A percentile compares a stretch with the other conserved stretches of the same genome.
These are phyloP conservation scores for Corymbia citriodora DNA, from an alignment of 441 rosid genomes.

Conservation along the genomic window DNA sequence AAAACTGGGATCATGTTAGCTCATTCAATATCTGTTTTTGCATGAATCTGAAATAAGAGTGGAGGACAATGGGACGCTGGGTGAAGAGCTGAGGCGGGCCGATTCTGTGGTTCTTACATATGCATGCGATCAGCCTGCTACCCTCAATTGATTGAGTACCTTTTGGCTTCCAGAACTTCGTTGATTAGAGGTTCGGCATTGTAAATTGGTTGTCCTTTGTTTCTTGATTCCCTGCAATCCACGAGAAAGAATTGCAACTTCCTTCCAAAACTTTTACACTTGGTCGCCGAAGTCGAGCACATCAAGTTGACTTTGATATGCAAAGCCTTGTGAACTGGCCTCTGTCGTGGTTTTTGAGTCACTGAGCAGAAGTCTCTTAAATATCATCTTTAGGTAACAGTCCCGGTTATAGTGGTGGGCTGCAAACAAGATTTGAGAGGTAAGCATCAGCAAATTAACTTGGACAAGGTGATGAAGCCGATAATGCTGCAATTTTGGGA, in stretches of 20 bases:
- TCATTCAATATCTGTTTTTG: not conserved
- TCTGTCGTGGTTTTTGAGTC: not conserved
- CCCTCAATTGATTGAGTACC: slow-evolving; percentile 40
- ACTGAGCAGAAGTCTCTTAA: not conserved
- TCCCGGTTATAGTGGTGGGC: slow-evolving; percentile 68
- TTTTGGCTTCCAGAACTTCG: slow-evolving; percentile 63
- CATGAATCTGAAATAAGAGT: slow-evolving; percentile 22
- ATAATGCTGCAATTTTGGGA: slow-evolving; percentile 75
- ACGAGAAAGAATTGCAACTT: not conserved
- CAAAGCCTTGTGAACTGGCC: not conserved
- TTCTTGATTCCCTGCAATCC: not conserved
- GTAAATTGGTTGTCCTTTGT: not conserved
- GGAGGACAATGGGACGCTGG: slow-evolving; percentile 43
- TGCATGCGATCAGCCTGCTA: slow-evolving; percentile 40
- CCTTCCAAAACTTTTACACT: not conserved
- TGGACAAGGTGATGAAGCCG: slow-evolving; percentile 55
- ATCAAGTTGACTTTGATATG: not conserved
- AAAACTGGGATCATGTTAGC: not conserved
- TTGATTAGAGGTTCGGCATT: slow-evolving; percentile 29
- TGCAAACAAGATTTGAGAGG: slow-evolving; percentile 68
- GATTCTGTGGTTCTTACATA: slow-evolving; percentile 50
- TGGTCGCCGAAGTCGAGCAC: not conserved
- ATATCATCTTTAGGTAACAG: slow-evolving; percentile 4
- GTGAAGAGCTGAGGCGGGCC: slow-evolving; percentile 52
- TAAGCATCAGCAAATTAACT: slow-evolving; percentile 46